A percentile compares a stretch with the other conserved stretches of the same genome.
Evolutionary conservation across 257 asterid species (phyloP).

Genomic region (Penstemon eatonii): DNA sequence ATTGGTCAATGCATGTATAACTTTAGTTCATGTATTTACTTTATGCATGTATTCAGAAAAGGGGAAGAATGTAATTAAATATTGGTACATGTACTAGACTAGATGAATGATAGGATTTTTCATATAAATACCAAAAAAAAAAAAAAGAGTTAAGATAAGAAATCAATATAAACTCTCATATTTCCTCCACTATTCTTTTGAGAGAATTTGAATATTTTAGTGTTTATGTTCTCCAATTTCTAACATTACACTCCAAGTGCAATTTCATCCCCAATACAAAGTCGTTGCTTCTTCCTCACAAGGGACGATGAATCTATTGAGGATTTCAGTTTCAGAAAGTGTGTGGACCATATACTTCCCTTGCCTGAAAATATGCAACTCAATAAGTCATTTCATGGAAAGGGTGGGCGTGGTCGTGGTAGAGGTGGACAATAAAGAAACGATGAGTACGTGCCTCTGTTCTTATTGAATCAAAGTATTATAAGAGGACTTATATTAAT

Average conservation of each 20-base stretch:
- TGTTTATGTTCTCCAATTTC: too few relatives aligned
- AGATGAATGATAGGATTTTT: too few relatives aligned
- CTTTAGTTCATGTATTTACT: too few relatives aligned
- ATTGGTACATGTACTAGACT: too few relatives aligned
- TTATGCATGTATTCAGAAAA: too few relatives aligned
- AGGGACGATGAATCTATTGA: conserved; percentile 78
- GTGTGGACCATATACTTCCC: conserved; percentile 77
- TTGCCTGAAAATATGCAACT: conserved; percentile 81
- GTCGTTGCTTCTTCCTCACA: conserved; percentile 82
- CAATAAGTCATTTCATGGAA: conserved; percentile 58
- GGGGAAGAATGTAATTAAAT: too few relatives aligned
- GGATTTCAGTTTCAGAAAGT: conserved; percentile 94
- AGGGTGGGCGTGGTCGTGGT: conserved; percentile 50
- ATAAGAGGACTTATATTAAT: neutral
- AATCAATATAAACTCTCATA: too few relatives aligned
- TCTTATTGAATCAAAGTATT: conserved; percentile 2
- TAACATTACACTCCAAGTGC: conserved; percentile 83
- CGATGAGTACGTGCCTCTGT: neutral
- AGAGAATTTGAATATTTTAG: too few relatives aligned
- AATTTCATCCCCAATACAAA: conserved; percentile 71
- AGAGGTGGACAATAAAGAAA: conserved; percentile 54
- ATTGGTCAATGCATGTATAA: too few relatives aligned
- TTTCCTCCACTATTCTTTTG: too few relatives aligned
- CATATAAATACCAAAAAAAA: too few relatives aligned
- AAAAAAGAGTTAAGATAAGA: too few relatives aligned